Evolutionary conservation across 305 asterid genomes (phyloP).

Genomic region (Rubia occidens): DNA sequence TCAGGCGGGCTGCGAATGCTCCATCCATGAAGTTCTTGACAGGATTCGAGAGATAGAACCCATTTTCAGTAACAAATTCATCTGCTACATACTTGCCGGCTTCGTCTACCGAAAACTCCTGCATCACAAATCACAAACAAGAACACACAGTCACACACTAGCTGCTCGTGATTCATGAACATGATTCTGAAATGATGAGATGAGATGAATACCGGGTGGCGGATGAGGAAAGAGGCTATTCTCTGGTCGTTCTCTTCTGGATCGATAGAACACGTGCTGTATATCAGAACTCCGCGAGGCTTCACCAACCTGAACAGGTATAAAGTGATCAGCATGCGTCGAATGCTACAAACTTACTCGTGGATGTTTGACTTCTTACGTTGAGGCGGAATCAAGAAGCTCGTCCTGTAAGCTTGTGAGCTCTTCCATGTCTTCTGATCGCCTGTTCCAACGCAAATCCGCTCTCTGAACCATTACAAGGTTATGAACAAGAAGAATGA

Average conservation of each 20-base stretch:
- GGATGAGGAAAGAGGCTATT: constrained; percentile 63
- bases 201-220: constrained; percentile 53
- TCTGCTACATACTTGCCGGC: constrained; percentile 49
- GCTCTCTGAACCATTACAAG: constrained; percentile 54
- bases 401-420: constrained; percentile 66
- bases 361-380: constrained; percentile 28
- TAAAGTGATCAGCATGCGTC: not conserved
- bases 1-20: constrained; percentile 96
- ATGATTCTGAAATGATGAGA: constrained; percentile 7
- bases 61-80: constrained; percentile 42
- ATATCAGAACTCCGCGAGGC: constrained; percentile 69
- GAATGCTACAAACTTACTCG: not conserved
- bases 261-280: constrained; percentile 90
- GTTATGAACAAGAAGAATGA: constrained; percentile 7
- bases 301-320: constrained; percentile 52
- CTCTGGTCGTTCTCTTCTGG: constrained; percentile 81
- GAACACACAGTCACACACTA: not conserved
- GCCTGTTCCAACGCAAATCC: constrained; percentile 92
- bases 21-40: constrained; percentile 74
- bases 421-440: constrained; percentile 74
- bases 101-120: constrained; percentile 66
- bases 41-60: constrained; percentile 68
- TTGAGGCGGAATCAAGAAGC: constrained; percentile 82
- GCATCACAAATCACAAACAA: constrained; percentile 17
- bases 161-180: constrained; percentile 1